Conservation (phyloP, 1,139 yeast species). For the Nadsonia commutata region DNA sequence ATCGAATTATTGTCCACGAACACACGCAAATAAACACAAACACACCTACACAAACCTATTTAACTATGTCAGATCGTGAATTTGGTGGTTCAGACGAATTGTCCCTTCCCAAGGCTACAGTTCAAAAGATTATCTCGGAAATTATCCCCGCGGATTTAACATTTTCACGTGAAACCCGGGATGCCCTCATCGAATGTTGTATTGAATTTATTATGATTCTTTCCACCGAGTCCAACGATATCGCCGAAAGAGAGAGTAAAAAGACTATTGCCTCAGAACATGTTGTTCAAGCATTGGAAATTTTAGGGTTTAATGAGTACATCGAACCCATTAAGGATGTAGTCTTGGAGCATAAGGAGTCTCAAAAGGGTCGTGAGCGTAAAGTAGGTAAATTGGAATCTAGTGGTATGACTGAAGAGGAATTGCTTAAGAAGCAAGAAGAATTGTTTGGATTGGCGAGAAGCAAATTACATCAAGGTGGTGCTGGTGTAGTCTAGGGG, state of each 20-base stretch:
- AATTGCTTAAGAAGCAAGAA: conserved; percentile 80
- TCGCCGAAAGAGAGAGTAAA: conserved; percentile 91
- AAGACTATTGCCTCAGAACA: conserved; percentile 96
- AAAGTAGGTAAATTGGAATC: conserved; percentile 88
- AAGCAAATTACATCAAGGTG: conserved; percentile 28
- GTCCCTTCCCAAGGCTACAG: conserved; percentile 56
- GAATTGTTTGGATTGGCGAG: conserved; percentile 82
- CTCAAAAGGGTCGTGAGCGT: conserved; percentile 65
- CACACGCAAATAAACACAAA: conserved; percentile 7
- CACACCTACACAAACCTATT: conserved; percentile 5
- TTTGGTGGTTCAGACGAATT: conserved; percentile 23
- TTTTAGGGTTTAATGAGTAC: conserved; percentile 76
- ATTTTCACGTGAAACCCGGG: conserved; percentile 87
- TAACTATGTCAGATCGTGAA: conserved; percentile 21
- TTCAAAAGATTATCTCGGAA: conserved; percentile 84
- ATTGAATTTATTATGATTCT: conserved; percentile 91
- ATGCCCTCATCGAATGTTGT: conserved; percentile 89
- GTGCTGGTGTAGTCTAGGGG: not conserved
- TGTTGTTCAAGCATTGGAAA: conserved; percentile 78
- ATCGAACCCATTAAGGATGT: conserved; percentile 72
- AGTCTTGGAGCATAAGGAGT: conserved; percentile 74
- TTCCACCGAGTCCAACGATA: conserved; percentile 86
- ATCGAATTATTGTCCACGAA: too few species aligned
- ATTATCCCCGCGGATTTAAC: conserved; percentile 76
- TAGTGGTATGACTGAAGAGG: conserved; percentile 86